Percentiles rank a stretch among this genome's conserved stretches.
phyloP scores from a whole-genome alignment of 2,329 filamentous ascomycete species.

The Trichoderma guizhouense region DNA sequence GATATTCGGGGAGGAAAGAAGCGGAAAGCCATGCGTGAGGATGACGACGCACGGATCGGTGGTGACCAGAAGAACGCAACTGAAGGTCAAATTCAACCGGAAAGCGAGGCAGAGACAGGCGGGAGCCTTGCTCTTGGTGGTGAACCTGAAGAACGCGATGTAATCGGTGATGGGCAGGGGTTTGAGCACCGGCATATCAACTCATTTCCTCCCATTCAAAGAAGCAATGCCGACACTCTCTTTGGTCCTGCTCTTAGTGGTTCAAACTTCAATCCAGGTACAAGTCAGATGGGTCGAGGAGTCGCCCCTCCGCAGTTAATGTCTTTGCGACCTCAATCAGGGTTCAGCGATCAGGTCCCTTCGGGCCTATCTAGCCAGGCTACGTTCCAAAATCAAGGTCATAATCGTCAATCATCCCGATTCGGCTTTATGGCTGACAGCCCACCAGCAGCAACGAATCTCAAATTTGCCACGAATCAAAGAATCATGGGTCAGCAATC shows the following conservation, averaged over 20 bases:
- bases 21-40: slow-evolving; percentile 72
- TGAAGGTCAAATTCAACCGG: slow-evolving; percentile 49
- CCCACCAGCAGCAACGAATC: slow-evolving; percentile 46
- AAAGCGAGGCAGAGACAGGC: slow-evolving; percentile 77
- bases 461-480: slow-evolving; percentile 75
- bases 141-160: slow-evolving; percentile 80
- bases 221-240: slow-evolving; percentile 50
- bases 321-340: slow-evolving; percentile 61
- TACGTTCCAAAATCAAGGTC: slow-evolving; percentile 59
- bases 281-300: slow-evolving; percentile 60
- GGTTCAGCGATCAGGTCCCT: slow-evolving; percentile 59
- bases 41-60: slow-evolving; percentile 55
- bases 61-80: slow-evolving; percentile 47
- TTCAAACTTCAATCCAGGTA: slow-evolving; percentile 46
- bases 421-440: slow-evolving; percentile 84
- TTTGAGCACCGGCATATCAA: slow-evolving; percentile 61
- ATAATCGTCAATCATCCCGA: slow-evolving; percentile 79
- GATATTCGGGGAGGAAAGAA: slow-evolving; percentile 79
- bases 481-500: slow-evolving; percentile 81
- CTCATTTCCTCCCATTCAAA: slow-evolving; percentile 75
- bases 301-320: slow-evolving; percentile 75
- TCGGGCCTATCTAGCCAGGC: slow-evolving; percentile 50
- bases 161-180: slow-evolving; percentile 46
- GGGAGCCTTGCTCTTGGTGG: slow-evolving; percentile 85
- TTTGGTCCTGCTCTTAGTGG: slow-evolving; percentile 51